Base-by-base conservation (phyloP, 1,284 basidiomycete species). In the Mixia osmundae region DNA sequence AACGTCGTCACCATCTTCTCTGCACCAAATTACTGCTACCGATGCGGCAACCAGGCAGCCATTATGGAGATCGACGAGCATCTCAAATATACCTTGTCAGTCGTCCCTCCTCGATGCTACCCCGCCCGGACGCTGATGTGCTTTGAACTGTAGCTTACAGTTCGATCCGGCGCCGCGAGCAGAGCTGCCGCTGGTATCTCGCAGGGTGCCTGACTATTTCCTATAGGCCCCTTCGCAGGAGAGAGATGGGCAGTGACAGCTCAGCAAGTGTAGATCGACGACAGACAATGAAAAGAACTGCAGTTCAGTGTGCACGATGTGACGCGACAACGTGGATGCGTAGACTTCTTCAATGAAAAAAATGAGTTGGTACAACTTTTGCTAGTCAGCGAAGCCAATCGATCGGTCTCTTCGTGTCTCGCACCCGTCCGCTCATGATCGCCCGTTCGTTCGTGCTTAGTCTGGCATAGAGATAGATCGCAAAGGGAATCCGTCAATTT, bases 21-120 rank as follows among this genome's bases (percentile, higher is more conserved):
- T 46, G 89, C 89, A 50, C 89, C 89, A 33, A 94, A 94, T 21
- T 58, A 58, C 62, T 97, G 91, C 62, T 97, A 99, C 66, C 70
- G 91, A 56, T 97, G 91, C 57, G 89, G 89, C 38, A 99, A 99
- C 60, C 91, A 97, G 57, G 89, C 89, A 33, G 91, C 91, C 33
- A 99, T 99, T 57, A 91, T 99, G 76, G 89, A 97, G 62, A 94
- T 97, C 59, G 89, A 97, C 61, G 91, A 97, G 68, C 85, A 85
- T 65, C 65, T 87, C 37, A 51, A 53, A 39, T 63, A 63, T 53
- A 64, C 62, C 37, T 62, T 65, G 57, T 58, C 32, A 47, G 47
- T 37, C 25, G 25, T 26, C 15, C 4, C 2, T 16, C n/a, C 15
- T 12, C n/a, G 7, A 2, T 30, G 12, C 5, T n/a, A 22, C 10